A percentile compares a stretch with the other conserved stretches of the same genome.
These are phyloP conservation scores for Globisporangium mamillatum DNA, from an alignment of 352 stramenopile species.

Conservation along the genomic window DNA sequence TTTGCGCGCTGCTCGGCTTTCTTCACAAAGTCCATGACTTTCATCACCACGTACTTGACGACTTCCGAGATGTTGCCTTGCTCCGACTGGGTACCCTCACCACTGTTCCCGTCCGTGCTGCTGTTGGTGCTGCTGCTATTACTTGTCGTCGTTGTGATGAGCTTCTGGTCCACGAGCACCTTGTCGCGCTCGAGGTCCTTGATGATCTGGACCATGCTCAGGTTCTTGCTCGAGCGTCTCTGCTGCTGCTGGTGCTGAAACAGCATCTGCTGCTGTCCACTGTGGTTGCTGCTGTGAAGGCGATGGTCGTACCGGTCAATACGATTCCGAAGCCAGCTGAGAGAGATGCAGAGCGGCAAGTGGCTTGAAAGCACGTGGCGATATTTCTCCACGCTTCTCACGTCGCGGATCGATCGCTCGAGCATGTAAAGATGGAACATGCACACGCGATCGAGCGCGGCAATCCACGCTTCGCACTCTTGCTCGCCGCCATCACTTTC, in stretches of 20 bases:
- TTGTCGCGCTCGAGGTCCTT: slow-evolving; percentile 74
- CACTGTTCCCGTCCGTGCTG: slow-evolving; percentile 5
- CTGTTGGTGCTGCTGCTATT: background rate
- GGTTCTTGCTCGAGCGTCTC: slow-evolving; percentile 47
- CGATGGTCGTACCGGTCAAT: slow-evolving; percentile 35
- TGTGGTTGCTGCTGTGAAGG: background rate
- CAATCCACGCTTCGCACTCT: slow-evolving; percentile 30
- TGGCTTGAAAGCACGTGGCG: slow-evolving; percentile 33
- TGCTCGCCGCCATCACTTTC: slow-evolving; percentile 11
- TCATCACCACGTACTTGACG: slow-evolving; percentile 55
- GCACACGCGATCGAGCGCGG: slow-evolving; percentile 37
- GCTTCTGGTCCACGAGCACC: slow-evolving; percentile 53
- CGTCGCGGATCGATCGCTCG: slow-evolving; percentile 34
- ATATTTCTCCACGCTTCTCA: slow-evolving; percentile 30
- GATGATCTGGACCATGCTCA: slow-evolving; percentile 77
- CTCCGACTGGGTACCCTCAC: slow-evolving; percentile 17
- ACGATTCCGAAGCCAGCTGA: slow-evolving; percentile 62
- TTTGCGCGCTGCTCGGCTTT: slow-evolving; percentile 14
- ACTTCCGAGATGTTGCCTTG: slow-evolving; percentile 52
- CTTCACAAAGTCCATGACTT: slow-evolving; percentile 41
- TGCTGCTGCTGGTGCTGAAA: slow-evolving; percentile 41
- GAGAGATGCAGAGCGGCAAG: slow-evolving; percentile 53
- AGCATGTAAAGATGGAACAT: slow-evolving; percentile 48
- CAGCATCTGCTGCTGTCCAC: slow-evolving; percentile 17
- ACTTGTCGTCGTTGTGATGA: slow-evolving; percentile 26